These are phyloP conservation scores for Aeschynomene evenia DNA, from an alignment of 306 rosid species.

Conservation along the genomic window DNA sequence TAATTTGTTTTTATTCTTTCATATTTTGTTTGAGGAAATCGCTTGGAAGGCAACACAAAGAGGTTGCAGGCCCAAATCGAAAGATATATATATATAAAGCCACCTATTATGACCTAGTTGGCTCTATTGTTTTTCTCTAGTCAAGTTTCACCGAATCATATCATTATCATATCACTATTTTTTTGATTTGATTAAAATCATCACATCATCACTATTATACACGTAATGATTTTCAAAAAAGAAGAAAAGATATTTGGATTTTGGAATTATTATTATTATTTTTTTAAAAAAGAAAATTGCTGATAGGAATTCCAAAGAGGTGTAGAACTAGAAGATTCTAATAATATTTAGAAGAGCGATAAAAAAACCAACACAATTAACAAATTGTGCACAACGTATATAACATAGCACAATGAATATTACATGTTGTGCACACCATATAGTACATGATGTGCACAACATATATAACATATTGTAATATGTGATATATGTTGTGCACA, in stretches of 20 bases:
- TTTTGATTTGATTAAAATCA: too few species aligned
- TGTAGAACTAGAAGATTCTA: conserved; percentile 34
- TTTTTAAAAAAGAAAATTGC: neutral
- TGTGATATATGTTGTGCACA: too few species aligned
- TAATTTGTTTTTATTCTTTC: too few species aligned
- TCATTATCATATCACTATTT: neutral
- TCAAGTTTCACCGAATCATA: conserved; percentile 7
- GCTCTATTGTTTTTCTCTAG: neutral
- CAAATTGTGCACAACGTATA: too few species aligned
- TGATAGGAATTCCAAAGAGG: neutral
- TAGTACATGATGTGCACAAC: too few species aligned
- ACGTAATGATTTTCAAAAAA: neutral
- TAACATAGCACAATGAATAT: too few species aligned
- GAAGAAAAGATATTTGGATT: neutral
- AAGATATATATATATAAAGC: neutral
- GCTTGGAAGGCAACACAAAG: neutral
- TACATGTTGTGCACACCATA: too few species aligned
- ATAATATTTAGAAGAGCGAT: neutral
- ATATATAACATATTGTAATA: too few species aligned
- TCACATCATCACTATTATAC: neutral
- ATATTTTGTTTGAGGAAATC: neutral
- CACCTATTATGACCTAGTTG: neutral
- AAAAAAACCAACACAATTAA: too few species aligned
- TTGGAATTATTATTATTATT: neutral
- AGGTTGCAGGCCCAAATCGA: neutral